These are phyloP conservation scores for Gossypium thurberi DNA, from an alignment of 345 rosid genomes.

Conservation along the genomic window DNA sequence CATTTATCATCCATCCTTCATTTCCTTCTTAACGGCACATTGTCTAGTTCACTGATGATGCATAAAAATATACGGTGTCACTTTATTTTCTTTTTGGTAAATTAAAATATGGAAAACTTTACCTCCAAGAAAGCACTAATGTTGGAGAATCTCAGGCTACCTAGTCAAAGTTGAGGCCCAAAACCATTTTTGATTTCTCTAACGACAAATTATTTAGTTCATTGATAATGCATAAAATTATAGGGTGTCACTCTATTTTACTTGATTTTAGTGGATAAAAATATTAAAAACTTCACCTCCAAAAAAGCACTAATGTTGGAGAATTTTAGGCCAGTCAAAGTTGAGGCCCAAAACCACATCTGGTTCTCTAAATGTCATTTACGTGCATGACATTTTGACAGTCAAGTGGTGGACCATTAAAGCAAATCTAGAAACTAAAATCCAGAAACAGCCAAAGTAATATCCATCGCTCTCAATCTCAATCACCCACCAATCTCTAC, in stretches of 20 bases:
- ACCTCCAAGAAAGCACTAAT: background rate
- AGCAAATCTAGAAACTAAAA: background rate
- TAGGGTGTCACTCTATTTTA: too few relatives aligned
- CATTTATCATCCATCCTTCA: background rate
- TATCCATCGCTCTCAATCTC: background rate
- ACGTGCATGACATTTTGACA: background rate
- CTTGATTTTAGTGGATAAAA: background rate
- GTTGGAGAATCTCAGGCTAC: background rate
- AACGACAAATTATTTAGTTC: too few relatives aligned
- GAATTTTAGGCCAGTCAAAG: background rate
- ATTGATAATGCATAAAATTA: too few relatives aligned
- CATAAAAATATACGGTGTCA: too few relatives aligned
- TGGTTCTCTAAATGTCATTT: background rate
- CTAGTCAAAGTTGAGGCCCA: background rate
- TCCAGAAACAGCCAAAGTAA: background rate
- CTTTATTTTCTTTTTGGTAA: background rate
- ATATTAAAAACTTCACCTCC: background rate
- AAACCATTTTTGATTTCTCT: background rate
- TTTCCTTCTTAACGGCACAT: background rate
- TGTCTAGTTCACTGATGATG: too few relatives aligned
- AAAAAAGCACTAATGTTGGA: background rate
- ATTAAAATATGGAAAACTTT: too few relatives aligned
- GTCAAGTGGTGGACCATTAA: constrained; percentile 5
- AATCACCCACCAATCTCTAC: background rate
- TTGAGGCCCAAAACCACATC: background rate